These are phyloP conservation scores for Talaromyces sp. DNA, from an alignment of 2,329 filamentous ascomycete genomes.

Conservation along the genomic window DNA sequence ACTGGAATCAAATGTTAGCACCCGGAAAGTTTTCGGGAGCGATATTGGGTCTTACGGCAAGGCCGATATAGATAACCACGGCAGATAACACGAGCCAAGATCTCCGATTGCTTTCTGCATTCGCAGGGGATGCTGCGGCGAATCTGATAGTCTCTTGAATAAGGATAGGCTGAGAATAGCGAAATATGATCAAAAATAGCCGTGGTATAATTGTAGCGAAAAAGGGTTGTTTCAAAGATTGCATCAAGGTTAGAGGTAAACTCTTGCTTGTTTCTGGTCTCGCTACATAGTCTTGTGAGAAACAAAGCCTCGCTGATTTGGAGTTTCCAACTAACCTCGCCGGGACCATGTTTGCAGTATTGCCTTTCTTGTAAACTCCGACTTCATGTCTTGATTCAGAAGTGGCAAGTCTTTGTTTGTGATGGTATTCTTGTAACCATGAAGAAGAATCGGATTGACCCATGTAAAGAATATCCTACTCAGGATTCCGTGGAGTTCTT, in stretches of 20 bases:
- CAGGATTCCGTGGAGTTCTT: slow-evolving; percentile 1
- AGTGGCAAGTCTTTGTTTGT: neutral
- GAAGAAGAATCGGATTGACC: slow-evolving; percentile 5
- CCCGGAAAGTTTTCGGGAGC: neutral
- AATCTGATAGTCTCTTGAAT: slow-evolving; percentile 31
- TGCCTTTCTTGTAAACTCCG: neutral
- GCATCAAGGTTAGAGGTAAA: slow-evolving; percentile 2
- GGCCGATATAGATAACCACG: slow-evolving; percentile 36
- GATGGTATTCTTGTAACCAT: neutral
- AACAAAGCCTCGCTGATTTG: neutral
- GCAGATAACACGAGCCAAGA: slow-evolving; percentile 38
- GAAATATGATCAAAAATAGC: slow-evolving; percentile 28
- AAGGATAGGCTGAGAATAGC: slow-evolving; percentile 33
- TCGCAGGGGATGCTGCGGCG: slow-evolving; percentile 19
- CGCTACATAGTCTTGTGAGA: neutral
- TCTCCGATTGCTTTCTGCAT: slow-evolving; percentile 32
- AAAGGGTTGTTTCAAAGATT: slow-evolving; percentile 15
- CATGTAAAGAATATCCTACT: neutral
- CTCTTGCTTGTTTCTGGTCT: slow-evolving; percentile 5
- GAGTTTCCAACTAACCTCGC: neutral
- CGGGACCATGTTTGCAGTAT: slow-evolving; percentile 1
- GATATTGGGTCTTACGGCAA: slow-evolving; percentile 17
- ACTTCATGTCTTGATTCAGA: neutral
- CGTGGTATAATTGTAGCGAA: slow-evolving; percentile 27
- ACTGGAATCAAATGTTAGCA: slow-evolving; percentile 14